phyloP scores from a whole-genome alignment of 352 stramenopile genomes.

The Globisporangium spiculum region DNA sequence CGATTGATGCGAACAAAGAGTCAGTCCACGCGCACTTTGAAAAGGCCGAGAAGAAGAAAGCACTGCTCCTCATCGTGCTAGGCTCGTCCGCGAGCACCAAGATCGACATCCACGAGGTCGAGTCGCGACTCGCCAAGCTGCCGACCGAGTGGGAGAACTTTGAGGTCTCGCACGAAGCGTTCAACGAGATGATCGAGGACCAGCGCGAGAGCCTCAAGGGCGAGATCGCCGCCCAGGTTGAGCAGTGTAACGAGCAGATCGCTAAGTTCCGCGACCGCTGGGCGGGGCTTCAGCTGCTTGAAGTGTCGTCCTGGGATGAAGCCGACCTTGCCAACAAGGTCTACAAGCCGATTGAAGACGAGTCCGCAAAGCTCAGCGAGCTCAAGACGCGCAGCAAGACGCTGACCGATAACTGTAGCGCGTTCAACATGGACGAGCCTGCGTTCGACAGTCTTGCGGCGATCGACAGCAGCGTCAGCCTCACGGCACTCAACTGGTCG shows the following conservation, averaged over 20 bases:
- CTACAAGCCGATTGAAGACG: conserved; percentile 84
- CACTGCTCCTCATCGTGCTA: conserved; percentile 62
- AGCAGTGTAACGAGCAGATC: conserved; percentile 87
- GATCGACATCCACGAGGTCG: conserved; percentile 78
- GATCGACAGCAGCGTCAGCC: conserved; percentile 75
- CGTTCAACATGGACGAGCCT: conserved; percentile 86
- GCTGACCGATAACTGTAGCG: conserved; percentile 79
- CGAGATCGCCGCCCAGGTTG: conserved; percentile 85
- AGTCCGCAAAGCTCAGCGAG: conserved; percentile 76
- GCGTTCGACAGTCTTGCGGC: conserved; percentile 77
- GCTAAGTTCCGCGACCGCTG: conserved; percentile 91
- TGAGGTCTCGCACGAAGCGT: conserved; percentile 92
- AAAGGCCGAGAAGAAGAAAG: conserved; percentile 85
- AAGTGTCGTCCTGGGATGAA: conserved; percentile 78
- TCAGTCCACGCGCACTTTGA: conserved; percentile 55
- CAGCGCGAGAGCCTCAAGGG: conserved; percentile 90
- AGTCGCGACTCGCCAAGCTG: conserved; percentile 67
- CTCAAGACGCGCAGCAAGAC: conserved; percentile 52
- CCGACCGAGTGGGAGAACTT: conserved; percentile 92
- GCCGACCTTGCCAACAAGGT: conserved; percentile 58
- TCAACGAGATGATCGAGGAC: conserved; percentile 95
- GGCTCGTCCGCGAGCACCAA: conserved; percentile 28
- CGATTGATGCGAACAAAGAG: conserved; percentile 68
- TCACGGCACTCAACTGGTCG: conserved; percentile 75
- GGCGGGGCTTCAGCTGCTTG: conserved; percentile 81